phyloP scores from a whole-genome alignment of 192 early-diverging fungal genomes.

The Backusella macrospora region DNA sequence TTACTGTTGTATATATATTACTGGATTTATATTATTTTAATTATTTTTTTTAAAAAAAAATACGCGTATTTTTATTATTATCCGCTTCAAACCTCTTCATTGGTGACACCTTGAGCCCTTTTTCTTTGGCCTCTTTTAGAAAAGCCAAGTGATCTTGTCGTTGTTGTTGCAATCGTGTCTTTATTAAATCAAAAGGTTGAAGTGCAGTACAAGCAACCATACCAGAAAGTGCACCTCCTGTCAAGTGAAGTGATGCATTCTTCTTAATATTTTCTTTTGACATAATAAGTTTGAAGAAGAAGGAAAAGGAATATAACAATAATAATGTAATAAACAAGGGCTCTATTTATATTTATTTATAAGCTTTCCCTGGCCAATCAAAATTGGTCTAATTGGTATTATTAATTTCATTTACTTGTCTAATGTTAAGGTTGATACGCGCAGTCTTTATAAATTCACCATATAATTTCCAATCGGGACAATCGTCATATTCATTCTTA shows the following conservation, averaged over 20 bases:
- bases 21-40: conserved; percentile 26
- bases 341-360: background rate
- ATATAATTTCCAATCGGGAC: conserved; percentile 65
- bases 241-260: conserved; percentile 57
- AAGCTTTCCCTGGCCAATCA: background rate
- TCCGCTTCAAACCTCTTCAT: conserved; percentile 44
- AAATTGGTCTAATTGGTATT: background rate
- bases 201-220: conserved; percentile 76
- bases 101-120: conserved; percentile 47
- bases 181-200: conserved; percentile 90
- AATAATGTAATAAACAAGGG: background rate
- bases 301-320: background rate
- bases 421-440: conserved; percentile 90
- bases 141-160: conserved; percentile 58
- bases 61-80: background rate
- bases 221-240: conserved; percentile 79
- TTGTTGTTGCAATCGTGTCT: conserved; percentile 78
- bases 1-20: conserved; percentile 58
- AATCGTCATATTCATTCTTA: background rate
- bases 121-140: conserved; percentile 44
- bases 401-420: conserved; percentile 63
- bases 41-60: background rate
- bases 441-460: conserved; percentile 67
- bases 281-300: background rate
- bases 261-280: conserved; percentile 10